Evolutionary conservation across 1,139 yeast genomes (phyloP), one percentile per base, ranked within the genome.

Genomic region (Kodamaea derodonti): DNA sequence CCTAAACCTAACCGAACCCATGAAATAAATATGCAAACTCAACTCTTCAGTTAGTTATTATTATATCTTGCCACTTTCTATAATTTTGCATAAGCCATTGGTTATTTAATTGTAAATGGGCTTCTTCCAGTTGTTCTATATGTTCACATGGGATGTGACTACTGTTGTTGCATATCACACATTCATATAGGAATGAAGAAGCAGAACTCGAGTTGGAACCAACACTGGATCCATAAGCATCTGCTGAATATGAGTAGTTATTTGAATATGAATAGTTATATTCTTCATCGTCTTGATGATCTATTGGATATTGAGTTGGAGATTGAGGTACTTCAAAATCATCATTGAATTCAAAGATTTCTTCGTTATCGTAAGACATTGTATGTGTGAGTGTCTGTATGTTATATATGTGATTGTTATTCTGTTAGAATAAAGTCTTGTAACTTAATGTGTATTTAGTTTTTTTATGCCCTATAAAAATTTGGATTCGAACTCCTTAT

Each of bases 81-180:
- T 51, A 51, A 41, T 51, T 51, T 24, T 41, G 44, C 45, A 46
- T 49, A 14, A 51, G 41, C 36, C 42, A 42, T 27, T 46, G 46
- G 41, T 51, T 50, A 33, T 43, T 48, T 29, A 41, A 30, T 30
- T 43, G 42, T 30, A 46, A 37, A 33, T 40, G 43, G 10, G 34
- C 37, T 22, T 41, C 43, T 29, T 36, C 38, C 18, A 34, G 23
- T 15, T 30, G 33, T 10, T 30, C 24, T 22, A 38, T 20, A 36
- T 47, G 49, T 28, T 39, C 38, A 40, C 51, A 47, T 13, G 50
- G 50, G 14, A 39, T 32, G 24, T 38, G 38, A 29, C 46, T 44
- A 33, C 42, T 40, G 15, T 34, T 34, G 37, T 48, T 48, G 54
- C 56, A 51, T 30, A 49, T 40, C 39, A 46, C 41, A 34, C 56